These are phyloP conservation scores for Spathaspora arborariae DNA, from an alignment of 805 yeast species.

Conservation along the genomic window DNA sequence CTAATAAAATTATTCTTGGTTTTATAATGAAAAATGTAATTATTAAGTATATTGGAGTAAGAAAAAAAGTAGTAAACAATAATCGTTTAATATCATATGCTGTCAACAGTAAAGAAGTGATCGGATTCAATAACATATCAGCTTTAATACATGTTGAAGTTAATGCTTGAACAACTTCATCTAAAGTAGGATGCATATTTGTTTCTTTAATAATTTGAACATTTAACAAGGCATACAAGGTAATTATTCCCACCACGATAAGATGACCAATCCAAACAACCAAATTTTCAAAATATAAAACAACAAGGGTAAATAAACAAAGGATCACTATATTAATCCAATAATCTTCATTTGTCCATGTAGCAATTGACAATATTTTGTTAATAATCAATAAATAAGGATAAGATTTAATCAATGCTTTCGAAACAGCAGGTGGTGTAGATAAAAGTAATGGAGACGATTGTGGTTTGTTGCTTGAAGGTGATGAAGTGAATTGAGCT, in stretches of 20 bases:
- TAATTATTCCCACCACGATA: conserved; percentile 56
- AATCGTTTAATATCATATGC: conserved; percentile 76
- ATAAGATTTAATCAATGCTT: conserved; percentile 75
- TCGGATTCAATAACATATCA: conserved; percentile 76
- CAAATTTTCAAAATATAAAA: conserved; percentile 75
- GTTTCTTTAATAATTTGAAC: conserved; percentile 55
- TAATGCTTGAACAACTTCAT: conserved; percentile 75
- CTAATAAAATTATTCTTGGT: conserved; percentile 63
- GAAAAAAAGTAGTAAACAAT: conserved; percentile 75
- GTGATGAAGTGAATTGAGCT: conserved; percentile 20
- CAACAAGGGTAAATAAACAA: conserved; percentile 49
- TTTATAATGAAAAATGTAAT: conserved; percentile 63
- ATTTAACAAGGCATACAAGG: conserved; percentile 58
- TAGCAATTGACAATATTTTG: conserved; percentile 62
- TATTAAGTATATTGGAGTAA: conserved; percentile 81
- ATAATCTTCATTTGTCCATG: conserved; percentile 88
- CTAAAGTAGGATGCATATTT: conserved; percentile 72
- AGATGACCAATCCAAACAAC: conserved; percentile 82
- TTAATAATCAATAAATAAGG: conserved; percentile 79
- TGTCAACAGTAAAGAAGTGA: conserved; percentile 68
- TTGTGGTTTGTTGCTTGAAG: conserved; percentile 29
- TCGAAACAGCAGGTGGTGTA: conserved; percentile 89
- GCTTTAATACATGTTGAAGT: conserved; percentile 72
- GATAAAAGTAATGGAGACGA: conserved; percentile 81
- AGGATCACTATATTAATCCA: conserved; percentile 70